phyloP scores from a whole-genome alignment of 1,284 basidiomycete species.

The Trametes hirsuta region DNA sequence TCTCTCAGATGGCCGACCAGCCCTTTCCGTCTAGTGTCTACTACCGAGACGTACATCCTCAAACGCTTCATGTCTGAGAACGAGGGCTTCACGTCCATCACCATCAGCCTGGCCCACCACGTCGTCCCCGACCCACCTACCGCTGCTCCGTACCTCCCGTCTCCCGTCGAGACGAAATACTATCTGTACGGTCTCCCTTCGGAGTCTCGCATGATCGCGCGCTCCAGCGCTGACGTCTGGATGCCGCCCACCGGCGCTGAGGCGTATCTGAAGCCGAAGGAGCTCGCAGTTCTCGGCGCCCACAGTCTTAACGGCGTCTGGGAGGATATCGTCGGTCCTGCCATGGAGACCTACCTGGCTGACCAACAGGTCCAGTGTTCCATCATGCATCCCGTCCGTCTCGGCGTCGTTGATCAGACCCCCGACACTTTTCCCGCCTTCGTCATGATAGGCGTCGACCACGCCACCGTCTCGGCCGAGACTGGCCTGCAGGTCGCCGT shows the following conservation, averaged over 20 bases:
- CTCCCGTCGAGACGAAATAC: constrained; percentile 17
- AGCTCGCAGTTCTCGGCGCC: constrained; percentile 23
- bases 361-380: constrained; percentile 25
- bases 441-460: constrained; percentile 36
- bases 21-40: not conserved
- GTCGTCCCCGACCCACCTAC: not conserved
- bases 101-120: not conserved
- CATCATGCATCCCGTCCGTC: constrained; percentile 25
- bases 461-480: constrained; percentile 30
- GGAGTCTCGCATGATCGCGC: constrained; percentile 31
- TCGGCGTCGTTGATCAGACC: constrained; percentile 22
- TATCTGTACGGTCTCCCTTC: constrained; percentile 34
- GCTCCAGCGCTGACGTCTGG: constrained; percentile 32
- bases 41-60: not conserved
- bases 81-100: not conserved
- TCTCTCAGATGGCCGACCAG: too few relatives aligned
- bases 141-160: constrained; percentile 11
- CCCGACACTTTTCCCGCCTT: constrained; percentile 23
- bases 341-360: constrained; percentile 17
- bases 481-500: constrained; percentile 29
- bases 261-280: constrained; percentile 31
- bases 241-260: constrained; percentile 30
- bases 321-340: constrained; percentile 28
- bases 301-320: constrained; percentile 30
- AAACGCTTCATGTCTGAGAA: not conserved